Conservation (phyloP, 208 protist genomes). For the Entamoeba invadens region DNA sequence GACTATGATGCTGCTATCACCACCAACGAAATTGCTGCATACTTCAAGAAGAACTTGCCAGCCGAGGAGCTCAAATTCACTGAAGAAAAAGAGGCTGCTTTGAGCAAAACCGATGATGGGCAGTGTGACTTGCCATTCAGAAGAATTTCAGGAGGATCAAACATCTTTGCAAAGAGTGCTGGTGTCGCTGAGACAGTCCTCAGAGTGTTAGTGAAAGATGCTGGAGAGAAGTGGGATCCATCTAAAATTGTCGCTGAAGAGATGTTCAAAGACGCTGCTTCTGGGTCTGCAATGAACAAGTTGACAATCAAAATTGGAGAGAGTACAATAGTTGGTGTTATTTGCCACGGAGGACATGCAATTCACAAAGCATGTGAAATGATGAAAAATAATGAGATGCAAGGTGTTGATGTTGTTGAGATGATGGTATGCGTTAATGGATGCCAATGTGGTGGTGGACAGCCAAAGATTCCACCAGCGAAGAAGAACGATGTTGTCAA, state of each 20-base stretch:
- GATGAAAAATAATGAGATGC: not conserved
- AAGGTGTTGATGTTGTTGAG: slow-evolving; percentile 4
- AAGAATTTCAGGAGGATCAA: slow-evolving; percentile 30
- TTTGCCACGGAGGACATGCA: not conserved
- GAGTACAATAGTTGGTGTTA: not conserved
- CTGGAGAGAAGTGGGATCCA: not conserved
- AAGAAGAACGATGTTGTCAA: not conserved
- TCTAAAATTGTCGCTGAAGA: not conserved
- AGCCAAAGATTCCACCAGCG: not conserved
- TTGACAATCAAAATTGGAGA: not conserved
- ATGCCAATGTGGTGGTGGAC: slow-evolving; percentile 10
- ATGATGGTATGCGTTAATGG: slow-evolving; percentile 13
- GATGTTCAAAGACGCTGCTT: not conserved
- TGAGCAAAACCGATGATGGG: not conserved
- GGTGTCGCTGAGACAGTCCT: slow-evolving; percentile 42
- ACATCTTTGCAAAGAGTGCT: slow-evolving; percentile 32
- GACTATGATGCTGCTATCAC: slow-evolving; percentile 7
- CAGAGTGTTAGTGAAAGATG: slow-evolving; percentile 1
- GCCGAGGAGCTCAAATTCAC: not conserved
- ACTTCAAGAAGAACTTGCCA: not conserved
- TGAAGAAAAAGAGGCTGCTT: not conserved
- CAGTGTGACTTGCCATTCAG: slow-evolving; percentile 29
- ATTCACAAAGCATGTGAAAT: not conserved
- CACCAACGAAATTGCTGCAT: slow-evolving; percentile 4
- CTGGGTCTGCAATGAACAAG: slow-evolving; percentile 15